Evolutionary conservation across 1,139 yeast species (phyloP).

Genomic region (Yamadazyma membranifaciens): DNA sequence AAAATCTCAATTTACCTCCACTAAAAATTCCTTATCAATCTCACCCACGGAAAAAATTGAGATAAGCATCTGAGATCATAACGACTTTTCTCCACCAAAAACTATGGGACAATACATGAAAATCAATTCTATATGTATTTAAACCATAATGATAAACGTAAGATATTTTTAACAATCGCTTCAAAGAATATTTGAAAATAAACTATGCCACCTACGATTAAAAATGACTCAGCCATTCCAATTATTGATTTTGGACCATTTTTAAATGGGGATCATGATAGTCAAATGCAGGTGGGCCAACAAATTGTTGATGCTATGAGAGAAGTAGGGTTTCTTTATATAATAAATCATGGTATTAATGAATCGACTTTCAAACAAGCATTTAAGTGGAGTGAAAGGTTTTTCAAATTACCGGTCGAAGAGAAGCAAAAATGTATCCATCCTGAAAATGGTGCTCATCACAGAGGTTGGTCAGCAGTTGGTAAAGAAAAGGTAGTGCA

Average conservation of each 20-base stretch:
- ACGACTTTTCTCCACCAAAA: not conserved
- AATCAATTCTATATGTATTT: too few species aligned
- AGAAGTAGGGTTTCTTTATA: constrained; percentile 22
- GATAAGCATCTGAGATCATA: not conserved
- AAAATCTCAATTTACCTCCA: too few species aligned
- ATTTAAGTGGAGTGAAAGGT: constrained; percentile 13
- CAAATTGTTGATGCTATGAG: constrained; percentile 18
- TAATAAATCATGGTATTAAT: constrained; percentile 20
- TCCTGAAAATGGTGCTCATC: constrained; percentile 20
- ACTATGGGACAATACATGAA: too few species aligned
- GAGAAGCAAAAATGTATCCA: constrained; percentile 16
- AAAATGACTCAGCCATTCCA: constrained; percentile 1
- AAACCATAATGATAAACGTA: too few species aligned
- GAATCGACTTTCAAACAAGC: constrained; percentile 18
- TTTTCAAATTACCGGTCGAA: constrained; percentile 18
- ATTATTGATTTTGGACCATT: constrained; percentile 8
- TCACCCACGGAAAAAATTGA: too few species aligned
- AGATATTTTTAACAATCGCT: too few species aligned
- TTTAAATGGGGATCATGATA: constrained; percentile 8
- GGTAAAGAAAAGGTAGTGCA: constrained; percentile 20
- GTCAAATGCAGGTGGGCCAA: constrained; percentile 20
- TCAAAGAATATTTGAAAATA: too few species aligned
- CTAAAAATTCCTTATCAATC: too few species aligned
- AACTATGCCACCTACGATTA: too few species aligned
- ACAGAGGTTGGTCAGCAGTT: constrained; percentile 16